Conservation (phyloP, 257 asterid genomes). For the Cruciata laevipes region DNA sequence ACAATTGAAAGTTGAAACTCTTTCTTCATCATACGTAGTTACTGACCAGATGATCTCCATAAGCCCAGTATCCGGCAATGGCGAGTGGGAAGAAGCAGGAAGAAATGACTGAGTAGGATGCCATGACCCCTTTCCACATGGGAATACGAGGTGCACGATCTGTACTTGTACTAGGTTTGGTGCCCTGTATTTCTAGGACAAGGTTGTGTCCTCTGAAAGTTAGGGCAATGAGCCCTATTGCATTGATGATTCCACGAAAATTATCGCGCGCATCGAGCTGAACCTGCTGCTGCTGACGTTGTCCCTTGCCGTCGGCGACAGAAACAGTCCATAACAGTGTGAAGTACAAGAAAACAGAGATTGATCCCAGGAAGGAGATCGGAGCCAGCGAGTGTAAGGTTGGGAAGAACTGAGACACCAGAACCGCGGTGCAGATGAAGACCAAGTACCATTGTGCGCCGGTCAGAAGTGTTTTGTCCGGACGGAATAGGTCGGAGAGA, state of each 20-base stretch:
- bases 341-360: constrained; percentile 34
- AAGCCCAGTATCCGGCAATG: constrained; percentile 59
- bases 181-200: constrained; percentile 79
- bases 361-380: constrained; percentile 43
- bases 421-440: constrained; percentile 44
- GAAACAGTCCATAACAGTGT: constrained; percentile 37
- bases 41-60: constrained; percentile 24
- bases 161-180: constrained; percentile 30
- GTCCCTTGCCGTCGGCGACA: constrained; percentile 5
- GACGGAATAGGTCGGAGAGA: constrained; percentile 23
- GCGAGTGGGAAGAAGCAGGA: constrained; percentile 50
- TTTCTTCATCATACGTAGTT: background rate
- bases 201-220: constrained; percentile 77
- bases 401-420: constrained; percentile 46
- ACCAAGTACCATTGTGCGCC: constrained; percentile 53
- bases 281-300: background rate
- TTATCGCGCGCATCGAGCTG: background rate
- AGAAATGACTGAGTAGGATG: constrained; percentile 34
- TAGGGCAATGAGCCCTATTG: constrained; percentile 37
- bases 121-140: constrained; percentile 62
- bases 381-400: constrained; percentile 46
- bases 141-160: constrained; percentile 25
- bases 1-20: too few relatives aligned
- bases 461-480: constrained; percentile 12
- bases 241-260: constrained; percentile 36